Evolutionary conservation across 768 basidiomycete genomes (phyloP).

Genomic region (Suillus fuscotomentosus): DNA sequence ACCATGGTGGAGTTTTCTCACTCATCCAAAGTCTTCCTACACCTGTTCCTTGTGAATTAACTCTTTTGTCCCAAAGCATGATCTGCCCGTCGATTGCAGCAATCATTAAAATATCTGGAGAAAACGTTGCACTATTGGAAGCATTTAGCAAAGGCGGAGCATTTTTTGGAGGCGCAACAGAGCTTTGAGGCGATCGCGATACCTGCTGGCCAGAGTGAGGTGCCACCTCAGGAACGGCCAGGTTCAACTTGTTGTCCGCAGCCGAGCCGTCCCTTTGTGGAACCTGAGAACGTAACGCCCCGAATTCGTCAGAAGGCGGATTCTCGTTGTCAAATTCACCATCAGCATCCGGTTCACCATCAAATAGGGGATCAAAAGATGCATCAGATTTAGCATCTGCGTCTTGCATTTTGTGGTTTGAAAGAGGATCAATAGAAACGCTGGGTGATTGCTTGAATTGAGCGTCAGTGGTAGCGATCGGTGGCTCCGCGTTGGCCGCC

Average conservation of each 20-base stretch:
- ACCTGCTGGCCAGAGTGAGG: constrained; percentile 18
- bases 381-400: constrained; percentile 73
- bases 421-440: constrained; percentile 24
- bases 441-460: constrained; percentile 14
- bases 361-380: constrained; percentile 88
- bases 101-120: constrained; percentile 83
- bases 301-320: constrained; percentile 15
- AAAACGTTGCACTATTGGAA: constrained; percentile 59
- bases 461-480: constrained; percentile 13
- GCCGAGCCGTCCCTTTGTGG: constrained; percentile 15
- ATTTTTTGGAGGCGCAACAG: constrained; percentile 63
- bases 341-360: constrained; percentile 73
- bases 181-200: constrained; percentile 29
- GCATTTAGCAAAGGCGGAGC: constrained; percentile 74
- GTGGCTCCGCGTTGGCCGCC: constrained; percentile 22
- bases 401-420: constrained; percentile 30
- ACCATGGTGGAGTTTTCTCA: constrained; percentile 95
- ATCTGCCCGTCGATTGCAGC: constrained; percentile 91
- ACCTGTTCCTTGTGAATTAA: constrained; percentile 58
- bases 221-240: constrained; percentile 29
- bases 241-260: constrained; percentile 17
- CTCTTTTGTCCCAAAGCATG: constrained; percentile 86
- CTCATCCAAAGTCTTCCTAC: constrained; percentile 86
- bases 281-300: constrained; percentile 15
- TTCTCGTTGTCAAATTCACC: constrained; percentile 36